Evolutionary conservation across 345 rosid genomes (phyloP).

Genomic region (Capsella bursapastoris): DNA sequence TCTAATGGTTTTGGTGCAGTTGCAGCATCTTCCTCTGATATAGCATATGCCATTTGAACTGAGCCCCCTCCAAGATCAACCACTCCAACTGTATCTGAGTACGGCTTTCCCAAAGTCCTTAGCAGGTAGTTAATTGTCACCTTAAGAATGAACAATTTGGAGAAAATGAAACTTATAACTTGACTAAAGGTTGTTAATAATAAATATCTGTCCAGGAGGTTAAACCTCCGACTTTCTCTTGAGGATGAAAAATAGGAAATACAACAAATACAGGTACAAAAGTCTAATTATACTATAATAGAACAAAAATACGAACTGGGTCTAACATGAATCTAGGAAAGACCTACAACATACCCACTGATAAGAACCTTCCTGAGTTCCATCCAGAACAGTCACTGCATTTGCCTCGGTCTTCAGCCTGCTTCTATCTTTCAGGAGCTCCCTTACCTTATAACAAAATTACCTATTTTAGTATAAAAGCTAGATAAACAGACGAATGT

Average conservation of each 20-base stretch:
- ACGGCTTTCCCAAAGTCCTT: conserved; percentile 74
- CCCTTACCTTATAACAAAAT: conserved; percentile 66
- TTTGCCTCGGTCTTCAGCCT: conserved; percentile 63
- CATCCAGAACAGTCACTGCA: conserved; percentile 86
- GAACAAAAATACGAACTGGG: background rate
- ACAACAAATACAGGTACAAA: background rate
- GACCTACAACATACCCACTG: conserved; percentile 76
- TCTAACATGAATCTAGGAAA: conserved; percentile 6
- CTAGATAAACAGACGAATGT: conserved; percentile 14
- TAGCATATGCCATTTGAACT: conserved; percentile 99
- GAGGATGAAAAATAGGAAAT: background rate
- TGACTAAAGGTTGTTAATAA: background rate
- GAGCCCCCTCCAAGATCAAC: conserved; percentile 99
- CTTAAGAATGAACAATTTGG: conserved; percentile 47
- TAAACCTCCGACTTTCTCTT: background rate
- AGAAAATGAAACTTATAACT: conserved; percentile 16
- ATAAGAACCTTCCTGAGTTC: conserved; percentile 96
- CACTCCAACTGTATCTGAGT: conserved; percentile 87
- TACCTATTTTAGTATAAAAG: background rate
- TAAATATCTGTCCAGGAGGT: background rate
- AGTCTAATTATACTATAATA: background rate
- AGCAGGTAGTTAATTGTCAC: conserved; percentile 91
- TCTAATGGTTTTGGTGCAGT: conserved; percentile 65
- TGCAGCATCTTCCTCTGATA: conserved; percentile 77
- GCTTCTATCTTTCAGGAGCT: conserved; percentile 77